Conservation (phyloP, 179 eudicot species). For the Carnegiea gigantea region DNA sequence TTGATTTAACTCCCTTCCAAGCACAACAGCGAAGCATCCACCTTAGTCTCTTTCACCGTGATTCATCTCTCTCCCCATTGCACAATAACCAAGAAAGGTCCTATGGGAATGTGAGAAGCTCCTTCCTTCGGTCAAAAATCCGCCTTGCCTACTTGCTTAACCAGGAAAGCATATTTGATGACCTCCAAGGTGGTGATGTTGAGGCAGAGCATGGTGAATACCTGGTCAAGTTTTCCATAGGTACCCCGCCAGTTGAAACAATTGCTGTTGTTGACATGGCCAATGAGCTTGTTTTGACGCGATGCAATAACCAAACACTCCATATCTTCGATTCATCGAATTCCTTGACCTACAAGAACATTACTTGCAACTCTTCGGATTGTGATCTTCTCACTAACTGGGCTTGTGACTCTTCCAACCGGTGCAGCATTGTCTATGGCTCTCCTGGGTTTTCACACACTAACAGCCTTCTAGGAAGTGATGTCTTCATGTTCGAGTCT, state of each 20-base stretch:
- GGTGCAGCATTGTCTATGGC: conserved; percentile 18
- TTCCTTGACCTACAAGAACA: conserved; percentile 20
- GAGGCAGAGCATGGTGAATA: conserved; percentile 26
- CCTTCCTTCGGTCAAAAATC: conserved; percentile 21
- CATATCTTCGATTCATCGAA: conserved; percentile 10
- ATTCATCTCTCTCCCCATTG: conserved; percentile 22
- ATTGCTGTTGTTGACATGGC: conserved; percentile 24
- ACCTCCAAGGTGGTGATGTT: conserved; percentile 10
- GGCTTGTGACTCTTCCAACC: conserved; percentile 23
- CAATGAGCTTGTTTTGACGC: conserved; percentile 20
- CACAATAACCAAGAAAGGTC: conserved; percentile 15
- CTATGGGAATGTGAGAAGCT: conserved; percentile 9
- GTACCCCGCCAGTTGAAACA: conserved; percentile 20
- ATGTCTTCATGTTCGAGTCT: conserved; percentile 21
- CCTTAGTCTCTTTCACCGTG: conserved; percentile 21
- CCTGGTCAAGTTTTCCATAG: conserved; percentile 21
- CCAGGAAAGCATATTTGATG: neutral
- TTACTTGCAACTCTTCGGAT: conserved; percentile 15
- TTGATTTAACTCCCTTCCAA: conserved; percentile 10
- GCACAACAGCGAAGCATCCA: conserved; percentile 11
- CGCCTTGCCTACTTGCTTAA: conserved; percentile 16
- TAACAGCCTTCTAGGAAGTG: conserved; percentile 25
- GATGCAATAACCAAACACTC: conserved; percentile 3
- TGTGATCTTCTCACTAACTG: conserved; percentile 18
- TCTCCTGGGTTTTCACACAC: conserved; percentile 9